Evolutionary conservation across 192 early-diverging fungal species (phyloP).

Genomic region (Irineochytrium annulatum): DNA sequence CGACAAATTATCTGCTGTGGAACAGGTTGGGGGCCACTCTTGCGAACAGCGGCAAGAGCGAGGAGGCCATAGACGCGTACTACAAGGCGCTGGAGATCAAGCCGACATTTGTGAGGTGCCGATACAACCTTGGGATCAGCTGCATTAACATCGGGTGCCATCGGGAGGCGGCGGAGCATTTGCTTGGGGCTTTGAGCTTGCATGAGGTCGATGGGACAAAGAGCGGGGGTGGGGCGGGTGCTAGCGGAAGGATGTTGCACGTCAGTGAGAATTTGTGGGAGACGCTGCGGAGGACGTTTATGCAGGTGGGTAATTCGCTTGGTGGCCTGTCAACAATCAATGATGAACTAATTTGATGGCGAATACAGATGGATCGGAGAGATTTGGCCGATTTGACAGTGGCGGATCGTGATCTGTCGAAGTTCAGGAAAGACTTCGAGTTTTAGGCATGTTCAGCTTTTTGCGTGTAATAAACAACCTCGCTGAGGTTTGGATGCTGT

Average conservation of each 20-base stretch:
- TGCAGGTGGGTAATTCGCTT: slow-evolving; percentile 20
- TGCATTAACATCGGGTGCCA: slow-evolving; percentile 85
- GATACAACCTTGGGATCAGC: slow-evolving; percentile 89
- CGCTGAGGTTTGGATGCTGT: no score
- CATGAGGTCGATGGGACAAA: no score
- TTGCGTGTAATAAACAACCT: no score
- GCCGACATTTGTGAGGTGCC: slow-evolving; percentile 85
- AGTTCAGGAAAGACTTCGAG: slow-evolving; percentile 38
- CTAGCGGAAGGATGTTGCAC: slow-evolving; percentile 8
- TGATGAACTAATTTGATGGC: background rate
- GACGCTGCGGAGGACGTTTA: slow-evolving; percentile 28
- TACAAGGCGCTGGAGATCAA: slow-evolving; percentile 87
- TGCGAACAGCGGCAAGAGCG: slow-evolving; percentile 61
- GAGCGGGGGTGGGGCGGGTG: slow-evolving; percentile 8
- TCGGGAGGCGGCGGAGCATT: slow-evolving; percentile 85
- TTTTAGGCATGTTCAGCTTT: no score
- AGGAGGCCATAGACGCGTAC: slow-evolving; percentile 84
- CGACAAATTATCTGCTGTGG: slow-evolving; percentile 87
- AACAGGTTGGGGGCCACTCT: slow-evolving; percentile 91
- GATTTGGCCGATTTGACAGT: slow-evolving; percentile 35
- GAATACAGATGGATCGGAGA: slow-evolving; percentile 27
- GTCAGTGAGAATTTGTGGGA: slow-evolving; percentile 34
- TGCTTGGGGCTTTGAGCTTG: slow-evolving; percentile 75
- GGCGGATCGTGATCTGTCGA: slow-evolving; percentile 18
- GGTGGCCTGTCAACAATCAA: background rate